Base-by-base conservation (phyloP, 2,329 filamentous ascomycete genomes). In the Colletotrichum sp. region DNA sequence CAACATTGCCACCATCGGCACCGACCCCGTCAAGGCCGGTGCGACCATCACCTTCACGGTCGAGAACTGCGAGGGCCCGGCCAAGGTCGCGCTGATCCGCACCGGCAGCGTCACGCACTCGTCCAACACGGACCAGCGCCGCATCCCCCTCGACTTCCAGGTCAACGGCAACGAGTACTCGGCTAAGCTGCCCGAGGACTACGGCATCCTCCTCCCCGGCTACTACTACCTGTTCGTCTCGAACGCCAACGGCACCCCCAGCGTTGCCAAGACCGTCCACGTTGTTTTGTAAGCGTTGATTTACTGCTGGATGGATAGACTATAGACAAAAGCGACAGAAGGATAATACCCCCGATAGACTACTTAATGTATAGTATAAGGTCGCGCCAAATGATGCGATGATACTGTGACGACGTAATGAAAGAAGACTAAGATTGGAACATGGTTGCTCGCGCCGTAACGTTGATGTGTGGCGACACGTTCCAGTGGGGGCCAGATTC, bases 51-150 rank as follows among this genome's bases (percentile, higher is more conserved):
- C 66, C 28, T 81, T 81, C 67, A 75, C 67, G 28, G 80, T 82
- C 15, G 77, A 83, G 28, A 82, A 81, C 6, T 85, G 91, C 74
- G 77, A 79, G 7, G 80, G 83, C 52, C 52, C 63, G 43, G 71
- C 67, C 67, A 70, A 72, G 4, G 86, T 86, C 52, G 84, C 86
- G 1, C 79, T 92, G 16, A 80, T 92, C 32, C 84, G 90, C 7
- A 85, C 87, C 61, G 87, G 89, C 2, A 86, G 84, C 5, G 83
- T 84, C 6, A 92, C 91, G 0, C 90, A 92, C 79, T 87, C 89
- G 2, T 86, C 92, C 64, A 90, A 92, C 78, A 92, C 87, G 0
- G 91, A 92, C 80, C 90, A 92, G 82, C 82, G 91, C 26, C 86
- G 90, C 10, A 84, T 92, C 64, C 83, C 87, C 16, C 80, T 91